phyloP scores from a whole-genome alignment of 768 basidiomycete species.

The Coprinellus micaceus region DNA sequence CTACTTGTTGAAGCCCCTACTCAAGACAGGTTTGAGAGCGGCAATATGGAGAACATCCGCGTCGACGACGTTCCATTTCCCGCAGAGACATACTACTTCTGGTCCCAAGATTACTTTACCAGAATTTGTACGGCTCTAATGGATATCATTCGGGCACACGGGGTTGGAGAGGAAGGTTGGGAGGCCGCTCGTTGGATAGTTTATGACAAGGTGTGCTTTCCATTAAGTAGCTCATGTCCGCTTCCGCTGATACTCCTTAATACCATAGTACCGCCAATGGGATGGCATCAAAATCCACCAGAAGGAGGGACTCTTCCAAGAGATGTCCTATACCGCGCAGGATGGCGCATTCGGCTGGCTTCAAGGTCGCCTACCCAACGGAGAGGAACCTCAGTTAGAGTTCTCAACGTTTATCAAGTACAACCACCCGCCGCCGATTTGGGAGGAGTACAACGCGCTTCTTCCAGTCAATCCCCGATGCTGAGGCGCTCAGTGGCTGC shows the following conservation, averaged over 20 bases:
- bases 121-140: constrained; percentile 7
- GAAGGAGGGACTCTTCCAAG: not conserved
- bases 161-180: constrained; percentile 13
- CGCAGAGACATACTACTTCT: not conserved
- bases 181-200: constrained; percentile 15
- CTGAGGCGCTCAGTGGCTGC: too few species aligned
- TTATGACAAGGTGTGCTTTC: constrained; percentile 11
- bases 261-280: not conserved
- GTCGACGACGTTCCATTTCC: not conserved
- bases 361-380: not conserved
- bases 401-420: not conserved
- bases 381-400: not conserved
- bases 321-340: not conserved
- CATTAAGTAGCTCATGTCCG: not conserved
- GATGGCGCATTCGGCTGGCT: not conserved
- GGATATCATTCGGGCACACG: constrained; percentile 6
- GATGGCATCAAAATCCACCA: not conserved
- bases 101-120: not conserved
- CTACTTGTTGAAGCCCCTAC: constrained; percentile 1
- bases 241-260: not conserved
- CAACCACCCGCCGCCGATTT: not conserved
- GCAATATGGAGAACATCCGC: not conserved
- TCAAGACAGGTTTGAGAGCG: not conserved
- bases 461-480: not conserved
- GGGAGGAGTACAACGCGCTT: not conserved